Evolutionary conservation across 768 basidiomycete genomes (phyloP).

Genomic region (Phanerochaete carnosa): DNA sequence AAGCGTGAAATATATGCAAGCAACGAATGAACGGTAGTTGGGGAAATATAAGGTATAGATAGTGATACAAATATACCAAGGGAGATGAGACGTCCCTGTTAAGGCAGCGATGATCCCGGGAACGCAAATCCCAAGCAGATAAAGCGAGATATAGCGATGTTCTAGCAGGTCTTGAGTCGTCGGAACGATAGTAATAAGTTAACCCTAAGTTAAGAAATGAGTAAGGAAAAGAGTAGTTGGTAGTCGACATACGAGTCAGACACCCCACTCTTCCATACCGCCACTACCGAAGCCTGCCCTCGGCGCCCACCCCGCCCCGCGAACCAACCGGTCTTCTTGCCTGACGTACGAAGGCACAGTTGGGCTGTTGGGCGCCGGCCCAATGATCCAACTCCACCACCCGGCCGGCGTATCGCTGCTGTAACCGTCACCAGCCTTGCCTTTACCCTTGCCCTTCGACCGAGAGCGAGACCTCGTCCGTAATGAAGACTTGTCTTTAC

Average conservation of each 20-base stretch:
- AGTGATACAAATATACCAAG: neutral
- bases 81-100: neutral
- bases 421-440: constrained; percentile 22
- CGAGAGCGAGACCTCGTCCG: constrained; percentile 13
- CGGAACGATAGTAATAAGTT: neutral
- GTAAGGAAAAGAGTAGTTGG: neutral
- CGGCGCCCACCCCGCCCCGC: constrained; percentile 15
- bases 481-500: constrained; percentile 28
- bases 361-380: constrained; percentile 13
- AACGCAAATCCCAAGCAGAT: neutral
- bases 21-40: constrained; percentile 1
- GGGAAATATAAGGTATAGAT: constrained; percentile 1
- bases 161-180: neutral
- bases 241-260: constrained; percentile 5
- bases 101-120: neutral
- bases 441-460: constrained; percentile 30
- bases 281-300: constrained; percentile 17
- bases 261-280: constrained; percentile 25
- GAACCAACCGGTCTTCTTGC: constrained; percentile 15
- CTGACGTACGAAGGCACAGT: constrained; percentile 8
- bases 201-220: neutral
- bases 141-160: neutral
- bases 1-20: neutral
- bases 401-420: constrained; percentile 12
- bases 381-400: constrained; percentile 32